Percentiles rank a stretch among this genome's conserved stretches.
phyloP scores from a whole-genome alignment of 2,329 filamentous ascomycete genomes.

The Mycosphaerelloides madeirae region DNA sequence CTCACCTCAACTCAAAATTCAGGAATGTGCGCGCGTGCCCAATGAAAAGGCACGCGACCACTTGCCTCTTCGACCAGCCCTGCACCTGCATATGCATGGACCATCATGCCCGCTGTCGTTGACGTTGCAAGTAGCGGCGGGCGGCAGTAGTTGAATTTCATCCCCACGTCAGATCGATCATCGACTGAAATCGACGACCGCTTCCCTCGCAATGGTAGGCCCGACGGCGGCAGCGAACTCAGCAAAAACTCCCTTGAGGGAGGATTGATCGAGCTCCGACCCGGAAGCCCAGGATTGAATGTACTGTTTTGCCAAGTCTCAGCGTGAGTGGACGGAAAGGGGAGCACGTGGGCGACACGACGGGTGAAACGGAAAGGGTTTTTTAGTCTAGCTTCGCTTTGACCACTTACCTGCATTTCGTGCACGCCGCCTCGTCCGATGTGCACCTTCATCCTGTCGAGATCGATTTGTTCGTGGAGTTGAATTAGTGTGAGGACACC shows the following conservation, averaged over 20 bases:
- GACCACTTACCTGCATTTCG: conserved; percentile 31
- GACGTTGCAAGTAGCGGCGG: neutral
- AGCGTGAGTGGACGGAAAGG: conserved; percentile 1
- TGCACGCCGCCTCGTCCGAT: conserved; percentile 35
- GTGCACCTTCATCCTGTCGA: conserved; percentile 56
- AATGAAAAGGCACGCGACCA: conserved; percentile 1
- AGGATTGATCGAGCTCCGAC: conserved; percentile 43
- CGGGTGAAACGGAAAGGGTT: neutral
- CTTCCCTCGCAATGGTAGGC: conserved; percentile 50
- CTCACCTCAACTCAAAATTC: neutral
- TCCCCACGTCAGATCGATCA: neutral
- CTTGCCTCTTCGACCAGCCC: conserved; percentile 1
- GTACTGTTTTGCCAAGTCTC: conserved; percentile 34
- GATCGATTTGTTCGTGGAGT: conserved; percentile 48
- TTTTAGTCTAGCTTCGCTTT: neutral
- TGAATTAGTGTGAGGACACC: conserved; percentile 57
- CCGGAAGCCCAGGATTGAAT: conserved; percentile 57
- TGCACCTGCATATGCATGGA: neutral
- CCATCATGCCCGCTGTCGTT: neutral
- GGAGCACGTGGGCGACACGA: neutral
- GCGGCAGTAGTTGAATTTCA: neutral
- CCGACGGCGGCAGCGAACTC: conserved; percentile 65
- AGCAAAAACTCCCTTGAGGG: conserved; percentile 58
- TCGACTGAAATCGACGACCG: conserved; percentile 55
- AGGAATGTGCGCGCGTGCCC: neutral